Conservation (phyloP, 228 moss, liverwort and hornwort genomes). For the Sphagnum magellanicum region DNA sequence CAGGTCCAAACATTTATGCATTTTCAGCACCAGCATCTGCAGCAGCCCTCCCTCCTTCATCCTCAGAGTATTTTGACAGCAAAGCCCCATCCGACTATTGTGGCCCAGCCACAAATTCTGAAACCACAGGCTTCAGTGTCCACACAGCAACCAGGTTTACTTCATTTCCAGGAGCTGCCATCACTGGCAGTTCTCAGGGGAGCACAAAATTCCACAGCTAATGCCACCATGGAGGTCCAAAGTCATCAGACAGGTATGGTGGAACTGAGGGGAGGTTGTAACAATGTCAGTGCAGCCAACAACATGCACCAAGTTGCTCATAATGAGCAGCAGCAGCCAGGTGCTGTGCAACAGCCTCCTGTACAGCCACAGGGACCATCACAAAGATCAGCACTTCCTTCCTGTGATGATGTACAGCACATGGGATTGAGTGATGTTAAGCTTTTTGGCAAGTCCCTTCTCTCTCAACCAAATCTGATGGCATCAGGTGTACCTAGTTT, state of each 20-base stretch:
- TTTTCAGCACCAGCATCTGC: conserved; percentile 34
- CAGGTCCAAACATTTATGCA: conserved; percentile 23
- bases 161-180: conserved; percentile 20
- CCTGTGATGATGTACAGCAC: conserved; percentile 69
- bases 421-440: conserved; percentile 74
- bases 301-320: conserved; percentile 20
- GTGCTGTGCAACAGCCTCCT: conserved; percentile 41
- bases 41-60: not conserved
- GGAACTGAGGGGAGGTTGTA: conserved; percentile 34
- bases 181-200: conserved; percentile 50
- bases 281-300: conserved; percentile 28
- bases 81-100: conserved; percentile 28
- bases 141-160: conserved; percentile 10
- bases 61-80: conserved; percentile 32
- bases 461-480: conserved; percentile 59
- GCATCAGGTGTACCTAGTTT: conserved; percentile 12
- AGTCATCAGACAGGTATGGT: conserved; percentile 14
- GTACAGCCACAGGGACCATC: conserved; percentile 54
- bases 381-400: conserved; percentile 42
- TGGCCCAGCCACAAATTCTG: conserved; percentile 18
- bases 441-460: conserved; percentile 94
- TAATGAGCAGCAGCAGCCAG: conserved; percentile 52
- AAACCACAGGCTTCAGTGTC: conserved; percentile 13
- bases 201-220: conserved; percentile 29
- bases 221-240: conserved; percentile 15